These are phyloP conservation scores for Litsea cubeba DNA, from an alignment of 164 flowering plant genomes.

Conservation along the genomic window DNA sequence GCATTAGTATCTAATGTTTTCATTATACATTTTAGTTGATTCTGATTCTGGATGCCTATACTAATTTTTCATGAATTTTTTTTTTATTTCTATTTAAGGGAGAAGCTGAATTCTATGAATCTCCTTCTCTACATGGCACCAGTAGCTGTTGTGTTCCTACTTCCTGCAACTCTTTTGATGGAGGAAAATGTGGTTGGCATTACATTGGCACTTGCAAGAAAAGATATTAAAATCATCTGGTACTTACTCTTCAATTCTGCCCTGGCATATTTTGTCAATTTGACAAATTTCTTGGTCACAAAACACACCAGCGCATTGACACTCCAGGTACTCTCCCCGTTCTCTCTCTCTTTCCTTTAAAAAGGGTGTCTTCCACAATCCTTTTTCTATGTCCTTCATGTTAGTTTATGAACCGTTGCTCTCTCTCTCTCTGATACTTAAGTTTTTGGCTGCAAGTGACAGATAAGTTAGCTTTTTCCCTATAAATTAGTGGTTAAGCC, in stretches of 20 bases:
- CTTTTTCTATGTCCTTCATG: no score
- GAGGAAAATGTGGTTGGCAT: slow-evolving; percentile 50
- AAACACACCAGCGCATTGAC: slow-evolving; percentile 76
- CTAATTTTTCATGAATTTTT: not conserved
- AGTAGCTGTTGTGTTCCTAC: slow-evolving; percentile 48
- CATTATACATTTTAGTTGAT: not conserved
- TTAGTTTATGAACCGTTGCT: no score
- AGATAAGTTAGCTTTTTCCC: no score
- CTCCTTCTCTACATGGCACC: slow-evolving; percentile 69
- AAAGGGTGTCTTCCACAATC: no score
- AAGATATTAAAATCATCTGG: slow-evolving; percentile 41
- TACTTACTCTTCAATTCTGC: slow-evolving; percentile 53
- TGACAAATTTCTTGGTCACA: slow-evolving; percentile 72
- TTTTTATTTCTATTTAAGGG: slow-evolving; percentile 31
- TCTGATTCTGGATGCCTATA: slow-evolving; percentile 4
- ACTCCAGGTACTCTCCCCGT: slow-evolving; percentile 47
- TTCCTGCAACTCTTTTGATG: slow-evolving; percentile 56
- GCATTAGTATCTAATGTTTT: no score
- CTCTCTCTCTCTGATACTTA: no score
- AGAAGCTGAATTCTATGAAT: slow-evolving; percentile 63
- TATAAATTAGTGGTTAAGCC: no score
- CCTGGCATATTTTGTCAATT: slow-evolving; percentile 54
- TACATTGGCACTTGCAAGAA: slow-evolving; percentile 47
- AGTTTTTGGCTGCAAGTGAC: no score
- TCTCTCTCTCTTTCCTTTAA: not conserved